Evolutionary conservation across 2,329 filamentous ascomycete species (phyloP), one percentile per base, ranked within the genome.

Genomic region (Stachybotrys chartarum): DNA sequence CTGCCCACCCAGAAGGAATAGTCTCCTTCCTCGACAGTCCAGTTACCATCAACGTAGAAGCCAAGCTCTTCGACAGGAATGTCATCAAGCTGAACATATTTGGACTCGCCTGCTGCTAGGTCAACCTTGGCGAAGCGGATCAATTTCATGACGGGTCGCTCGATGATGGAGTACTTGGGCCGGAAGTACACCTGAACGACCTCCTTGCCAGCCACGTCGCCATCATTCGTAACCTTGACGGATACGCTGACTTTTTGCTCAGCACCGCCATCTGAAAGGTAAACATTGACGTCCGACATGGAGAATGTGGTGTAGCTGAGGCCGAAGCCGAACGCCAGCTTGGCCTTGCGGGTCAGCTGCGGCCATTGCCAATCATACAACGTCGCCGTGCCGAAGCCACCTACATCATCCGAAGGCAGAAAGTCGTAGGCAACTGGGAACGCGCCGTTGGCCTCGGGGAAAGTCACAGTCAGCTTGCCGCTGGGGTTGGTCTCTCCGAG

Each of bases 371-470:
- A 84, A 3, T 83, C 73, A 61, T 77, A 82, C 42, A 82, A 72
- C 10, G 77, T 78, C 57, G 82, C 79, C 0, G 83, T 81, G 0
- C 74, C 74, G 58, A 87, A 82, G 56, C 79, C 75, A 12, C 83
- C 68, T 54, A 78, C 79, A 68, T 88, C 85, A 61, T 83, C 79
- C 3, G 77, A 78, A 0, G 75, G 76, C 67, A 88, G 86, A 65
- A 86, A 79, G 32, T 86, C 80, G 68, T 89, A 88, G 65, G 88
- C 85, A 54, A 87, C 78, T 39, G 54, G 85, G 86, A 5, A 67
- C 60, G 10, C 67, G n/a, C 73, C 67, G 5, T 70, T 63, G 3
- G 64, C 68, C 71, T 77, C 77, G 0, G 76, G 78, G 69, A 80
- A 77, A 2, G 74, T 77, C 11, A 80, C 72, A 0, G 68, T 66